Evolutionary conservation across 2,329 filamentous ascomycete species (phyloP).

Genomic region (Exophiala oligosperma): DNA sequence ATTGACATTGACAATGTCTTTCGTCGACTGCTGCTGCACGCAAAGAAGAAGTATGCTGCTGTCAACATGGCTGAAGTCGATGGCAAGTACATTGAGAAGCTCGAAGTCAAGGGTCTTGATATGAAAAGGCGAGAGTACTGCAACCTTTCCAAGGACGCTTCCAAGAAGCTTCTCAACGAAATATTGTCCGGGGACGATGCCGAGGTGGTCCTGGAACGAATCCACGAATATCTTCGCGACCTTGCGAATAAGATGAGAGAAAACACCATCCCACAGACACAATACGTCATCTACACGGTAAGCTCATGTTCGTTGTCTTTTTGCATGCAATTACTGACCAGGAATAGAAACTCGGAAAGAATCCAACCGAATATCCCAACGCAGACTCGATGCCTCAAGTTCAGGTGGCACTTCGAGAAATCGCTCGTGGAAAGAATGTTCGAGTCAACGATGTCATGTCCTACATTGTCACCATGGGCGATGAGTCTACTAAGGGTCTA

Average conservation of each 20-base stretch:
- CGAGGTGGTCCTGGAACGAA: conserved; percentile 81
- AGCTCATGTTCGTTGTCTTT: conserved; percentile 20
- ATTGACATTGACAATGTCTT: conserved; percentile 99
- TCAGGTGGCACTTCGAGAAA: conserved; percentile 86
- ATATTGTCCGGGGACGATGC: conserved; percentile 92
- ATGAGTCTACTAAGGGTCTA: conserved; percentile 62
- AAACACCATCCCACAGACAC: conserved; percentile 69
- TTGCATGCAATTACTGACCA: conserved; percentile 8
- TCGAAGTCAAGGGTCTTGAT: conserved; percentile 97
- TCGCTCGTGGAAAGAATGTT: conserved; percentile 81
- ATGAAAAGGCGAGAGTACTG: conserved; percentile 99
- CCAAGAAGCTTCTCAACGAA: conserved; percentile 84
- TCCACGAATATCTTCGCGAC: conserved; percentile 89
- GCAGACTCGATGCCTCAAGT: conserved; percentile 94
- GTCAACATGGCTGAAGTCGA: conserved; percentile 89
- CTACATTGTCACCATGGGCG: conserved; percentile 79
- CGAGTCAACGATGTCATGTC: conserved; percentile 95
- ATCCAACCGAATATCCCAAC: conserved; percentile 90
- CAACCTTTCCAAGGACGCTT: conserved; percentile 91
- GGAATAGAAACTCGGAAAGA: conserved; percentile 79
- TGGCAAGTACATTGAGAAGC: conserved; percentile 87
- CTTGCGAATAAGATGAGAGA: conserved; percentile 85
- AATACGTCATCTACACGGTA: conserved; percentile 93
- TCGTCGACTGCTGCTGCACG: conserved; percentile 85
- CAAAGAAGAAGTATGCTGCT: conserved; percentile 99